A percentile compares a stretch with the other conserved stretches of the same genome.
These are phyloP conservation scores for Kregervanrija delftensis DNA, from an alignment of 805 yeast species.

Conservation along the genomic window DNA sequence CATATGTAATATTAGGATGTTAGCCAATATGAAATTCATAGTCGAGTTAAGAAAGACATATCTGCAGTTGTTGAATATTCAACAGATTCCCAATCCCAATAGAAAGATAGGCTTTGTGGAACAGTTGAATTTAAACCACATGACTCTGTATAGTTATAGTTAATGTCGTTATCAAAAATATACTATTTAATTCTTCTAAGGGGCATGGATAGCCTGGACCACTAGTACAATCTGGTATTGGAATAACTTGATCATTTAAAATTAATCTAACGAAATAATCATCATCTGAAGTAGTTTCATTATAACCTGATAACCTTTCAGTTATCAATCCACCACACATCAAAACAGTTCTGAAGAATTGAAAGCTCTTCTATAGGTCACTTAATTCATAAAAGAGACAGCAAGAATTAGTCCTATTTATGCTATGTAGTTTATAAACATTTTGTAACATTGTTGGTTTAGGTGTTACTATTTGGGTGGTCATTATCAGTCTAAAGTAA, in stretches of 20 bases:
- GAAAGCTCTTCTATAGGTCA: no score
- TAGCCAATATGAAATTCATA: no score
- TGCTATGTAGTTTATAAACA: no score
- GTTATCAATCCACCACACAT: constrained; percentile 43
- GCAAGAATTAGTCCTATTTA: no score
- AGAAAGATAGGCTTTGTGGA: constrained; percentile 3
- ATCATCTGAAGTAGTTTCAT: constrained; percentile 1
- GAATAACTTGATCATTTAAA: constrained; percentile 48
- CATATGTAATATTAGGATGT: no score
- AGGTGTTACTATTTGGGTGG: no score
- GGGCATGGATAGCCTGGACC: constrained; percentile 52
- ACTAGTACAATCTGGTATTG: constrained; percentile 36
- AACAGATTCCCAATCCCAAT: constrained; percentile 4
- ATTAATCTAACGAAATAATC: constrained; percentile 37
- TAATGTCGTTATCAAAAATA: neutral
- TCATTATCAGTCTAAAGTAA: no score
- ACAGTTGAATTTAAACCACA: constrained; percentile 1
- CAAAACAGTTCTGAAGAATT: constrained; percentile 37
- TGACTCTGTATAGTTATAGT: neutral
- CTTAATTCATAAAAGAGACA: no score
- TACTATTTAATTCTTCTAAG: constrained; percentile 20
- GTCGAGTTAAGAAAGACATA: no score
- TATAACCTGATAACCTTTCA: constrained; percentile 36
- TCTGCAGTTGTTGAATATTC: no score
- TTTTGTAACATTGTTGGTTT: no score